A percentile compares a stretch with the other conserved stretches of the same genome.
Evolutionary conservation across 2,329 filamentous ascomycete species (phyloP).

Genomic region (Cadophora sp.): DNA sequence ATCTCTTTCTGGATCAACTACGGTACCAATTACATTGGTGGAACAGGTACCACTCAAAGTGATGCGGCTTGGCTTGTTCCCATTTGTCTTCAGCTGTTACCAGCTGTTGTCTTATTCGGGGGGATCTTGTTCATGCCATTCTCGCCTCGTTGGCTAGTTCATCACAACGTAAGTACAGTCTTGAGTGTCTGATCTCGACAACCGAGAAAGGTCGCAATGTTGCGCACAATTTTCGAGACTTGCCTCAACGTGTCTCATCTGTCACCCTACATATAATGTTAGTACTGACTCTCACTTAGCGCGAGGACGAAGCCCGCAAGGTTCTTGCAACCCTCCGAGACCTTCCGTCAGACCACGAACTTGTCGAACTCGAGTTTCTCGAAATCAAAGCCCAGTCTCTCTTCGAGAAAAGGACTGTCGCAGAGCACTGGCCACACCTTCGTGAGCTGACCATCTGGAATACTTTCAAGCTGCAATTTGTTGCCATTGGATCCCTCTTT

Average conservation of each 20-base stretch:
- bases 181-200: neutral
- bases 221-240: neutral
- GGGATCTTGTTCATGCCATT: conserved; percentile 85
- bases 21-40: conserved; percentile 72
- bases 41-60: conserved; percentile 61
- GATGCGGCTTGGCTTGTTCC: conserved; percentile 78
- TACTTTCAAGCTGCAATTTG: conserved; percentile 71
- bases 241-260: neutral
- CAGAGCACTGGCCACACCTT: conserved; percentile 71
- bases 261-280: neutral
- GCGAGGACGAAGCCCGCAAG: conserved; percentile 70
- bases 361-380: conserved; percentile 78
- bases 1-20: conserved; percentile 67
- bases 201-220: neutral
- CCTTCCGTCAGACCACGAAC: conserved; percentile 66
- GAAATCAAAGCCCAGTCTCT: conserved; percentile 81
- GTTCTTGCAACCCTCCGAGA: conserved; percentile 70
- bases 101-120: conserved; percentile 68
- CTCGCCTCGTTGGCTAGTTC: conserved; percentile 76
- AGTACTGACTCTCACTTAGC: conserved; percentile 36
- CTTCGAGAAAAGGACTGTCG: conserved; percentile 76
- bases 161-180: conserved; percentile 55
- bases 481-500: conserved; percentile 70
- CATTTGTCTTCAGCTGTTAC: conserved; percentile 72
- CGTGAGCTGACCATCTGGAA: conserved; percentile 66